These are phyloP conservation scores for Micractinium conductrix DNA, from an alignment of 139 green algal genomes.

Conservation along the genomic window DNA sequence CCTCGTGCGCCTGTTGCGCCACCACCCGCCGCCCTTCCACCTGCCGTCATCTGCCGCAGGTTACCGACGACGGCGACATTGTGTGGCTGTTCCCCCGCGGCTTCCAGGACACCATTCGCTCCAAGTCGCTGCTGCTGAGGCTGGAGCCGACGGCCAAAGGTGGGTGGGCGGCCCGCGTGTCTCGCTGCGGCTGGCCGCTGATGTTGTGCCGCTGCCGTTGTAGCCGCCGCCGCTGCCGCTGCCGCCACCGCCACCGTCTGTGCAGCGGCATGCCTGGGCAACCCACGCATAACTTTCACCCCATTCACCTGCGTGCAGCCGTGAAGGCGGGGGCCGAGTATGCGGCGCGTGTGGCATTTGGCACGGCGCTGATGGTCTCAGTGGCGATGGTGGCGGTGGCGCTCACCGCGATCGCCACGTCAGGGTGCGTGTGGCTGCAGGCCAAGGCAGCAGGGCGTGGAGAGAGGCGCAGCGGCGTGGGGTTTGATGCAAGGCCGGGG, in stretches of 20 bases:
- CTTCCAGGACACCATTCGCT: conserved; percentile 68
- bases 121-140: conserved; percentile 68
- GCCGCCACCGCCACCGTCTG: not conserved
- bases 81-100: conserved; percentile 82
- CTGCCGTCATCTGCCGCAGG: conserved; percentile 18
- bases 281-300: not conserved
- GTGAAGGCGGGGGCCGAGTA: conserved; percentile 50
- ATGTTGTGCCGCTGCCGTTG: not conserved
- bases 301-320: not conserved
- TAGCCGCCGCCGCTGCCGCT: too few relatives aligned
- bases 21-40: too few relatives aligned
- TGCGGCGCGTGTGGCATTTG: conserved; percentile 83
- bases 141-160: conserved; percentile 64
- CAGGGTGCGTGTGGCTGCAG: too few relatives aligned
- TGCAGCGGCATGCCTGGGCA: not conserved
- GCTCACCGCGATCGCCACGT: too few relatives aligned
- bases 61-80: conserved; percentile 88
- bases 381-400: conserved; percentile 2
- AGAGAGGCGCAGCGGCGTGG: too few relatives aligned
- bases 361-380: conserved; percentile 85
- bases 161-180: not conserved
- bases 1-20: too few relatives aligned
- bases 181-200: not conserved
- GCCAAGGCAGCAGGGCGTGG: too few relatives aligned
- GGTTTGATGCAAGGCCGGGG: not conserved